Evolutionary conservation across 176 grass and related monocot species (phyloP), one percentile per base, ranked within the genome.

Genomic region (Oryza glaberrima): DNA sequence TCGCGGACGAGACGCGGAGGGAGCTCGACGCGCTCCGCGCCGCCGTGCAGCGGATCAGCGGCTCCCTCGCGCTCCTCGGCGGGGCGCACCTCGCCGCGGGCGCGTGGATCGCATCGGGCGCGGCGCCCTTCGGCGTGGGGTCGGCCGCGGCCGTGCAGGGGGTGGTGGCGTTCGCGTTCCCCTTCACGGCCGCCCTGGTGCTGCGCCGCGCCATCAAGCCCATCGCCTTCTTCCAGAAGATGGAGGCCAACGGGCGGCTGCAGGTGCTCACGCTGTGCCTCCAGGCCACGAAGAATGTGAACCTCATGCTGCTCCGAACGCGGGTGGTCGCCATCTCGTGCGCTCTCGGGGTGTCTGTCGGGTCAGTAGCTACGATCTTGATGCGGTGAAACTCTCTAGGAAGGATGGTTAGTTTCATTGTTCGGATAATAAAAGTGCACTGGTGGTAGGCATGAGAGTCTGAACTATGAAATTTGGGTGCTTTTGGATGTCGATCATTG

Each of bases 181-280:
- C 90, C 71, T 96, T 99, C 71, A 77, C 93, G 6, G 66, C 58
- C 46, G 93, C 96, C 10, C 90, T 99, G 60, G 78, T 99, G 38
- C 87, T 99, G 86, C 94, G 91, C 49, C 91, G 79, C 69, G 69
- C 88, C 46, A 81, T 99, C 65, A 99, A 99, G 81, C 88, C 93
- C 63, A 95, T 99, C 76, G 67, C 78, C 43, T 99, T 99, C 91
- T 99, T 96, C 80, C 87, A 92, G 69, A 99, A 94, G 90, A 96
- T 96, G 91, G 96, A 99, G 88, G 93, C 91, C 72, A 87, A 89
- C 23, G 93, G 88, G 40, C 81, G 96, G 81, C 84, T 99, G 46
- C 91, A 99, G 86, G 92, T 99, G 68, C 81, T 99, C 44, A 96
- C 96, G 12, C 84, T 90, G 28, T 90, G 91, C 75, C 88, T 99